phyloP scores from a whole-genome alignment of 371 early-diverging fungal genomes.

The Rhizopus stolonifer region DNA sequence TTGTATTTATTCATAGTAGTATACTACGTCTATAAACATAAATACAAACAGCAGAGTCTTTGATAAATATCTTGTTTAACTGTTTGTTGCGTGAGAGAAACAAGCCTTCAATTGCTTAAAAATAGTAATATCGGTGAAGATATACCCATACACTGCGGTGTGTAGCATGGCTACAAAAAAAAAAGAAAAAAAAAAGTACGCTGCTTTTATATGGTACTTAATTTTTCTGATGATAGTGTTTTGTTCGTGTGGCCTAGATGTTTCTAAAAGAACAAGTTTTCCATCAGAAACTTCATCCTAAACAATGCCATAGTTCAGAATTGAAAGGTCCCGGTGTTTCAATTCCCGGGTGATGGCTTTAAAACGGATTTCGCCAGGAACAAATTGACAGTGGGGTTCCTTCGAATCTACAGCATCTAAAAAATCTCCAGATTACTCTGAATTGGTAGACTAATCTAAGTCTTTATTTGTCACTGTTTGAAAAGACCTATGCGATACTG shows the following conservation, averaged over 20 bases:
- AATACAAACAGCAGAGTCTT: no score
- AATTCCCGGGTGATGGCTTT: neutral
- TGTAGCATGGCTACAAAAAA: constrained; percentile 1
- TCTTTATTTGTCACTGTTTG: neutral
- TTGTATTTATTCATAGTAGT: no score
- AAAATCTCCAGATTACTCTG: constrained; percentile 3
- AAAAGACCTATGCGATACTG: neutral
- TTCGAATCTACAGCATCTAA: neutral
- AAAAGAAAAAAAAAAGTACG: neutral
- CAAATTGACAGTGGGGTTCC: neutral
- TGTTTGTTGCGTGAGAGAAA: neutral
- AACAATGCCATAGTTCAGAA: neutral
- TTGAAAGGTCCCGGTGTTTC: neutral
- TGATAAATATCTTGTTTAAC: no score
- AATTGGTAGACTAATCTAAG: neutral
- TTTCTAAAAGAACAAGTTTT: neutral
- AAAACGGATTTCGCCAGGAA: neutral
- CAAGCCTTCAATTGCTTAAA: neutral
- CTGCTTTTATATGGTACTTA: neutral
- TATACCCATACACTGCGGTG: neutral
- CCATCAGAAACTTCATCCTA: neutral
- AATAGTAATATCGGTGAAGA: neutral
- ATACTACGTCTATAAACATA: no score
- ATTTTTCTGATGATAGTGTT: neutral
- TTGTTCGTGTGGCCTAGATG: neutral